phyloP scores from a whole-genome alignment of 2,329 filamentous ascomycete genomes.

The Botrytis deweyae region DNA sequence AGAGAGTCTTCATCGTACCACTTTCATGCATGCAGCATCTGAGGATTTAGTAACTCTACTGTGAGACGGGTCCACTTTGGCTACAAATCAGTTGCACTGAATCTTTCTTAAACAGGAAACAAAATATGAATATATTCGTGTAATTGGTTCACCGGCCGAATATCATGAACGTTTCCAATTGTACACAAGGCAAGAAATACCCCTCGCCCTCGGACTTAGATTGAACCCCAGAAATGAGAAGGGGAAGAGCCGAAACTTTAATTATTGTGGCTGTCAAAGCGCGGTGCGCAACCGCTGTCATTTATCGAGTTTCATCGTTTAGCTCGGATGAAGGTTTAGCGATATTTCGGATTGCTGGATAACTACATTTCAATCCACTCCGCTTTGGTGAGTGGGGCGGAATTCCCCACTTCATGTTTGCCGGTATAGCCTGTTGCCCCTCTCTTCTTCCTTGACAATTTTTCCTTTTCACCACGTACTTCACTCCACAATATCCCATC shows the following conservation, averaged over 20 bases:
- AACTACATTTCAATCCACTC: neutral
- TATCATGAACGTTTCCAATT: neutral
- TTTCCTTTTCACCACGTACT: neutral
- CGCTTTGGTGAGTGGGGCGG: neutral
- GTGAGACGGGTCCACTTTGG: neutral
- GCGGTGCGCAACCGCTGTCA: slow-evolving; percentile 13
- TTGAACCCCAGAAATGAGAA: neutral
- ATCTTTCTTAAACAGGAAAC: neutral
- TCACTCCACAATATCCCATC: neutral
- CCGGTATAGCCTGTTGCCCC: neutral
- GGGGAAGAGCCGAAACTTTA: neutral
- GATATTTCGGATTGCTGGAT: neutral
- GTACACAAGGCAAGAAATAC: neutral
- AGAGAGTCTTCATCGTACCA: neutral
- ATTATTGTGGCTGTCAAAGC: slow-evolving; percentile 1
- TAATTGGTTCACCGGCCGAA: neutral
- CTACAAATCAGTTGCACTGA: neutral
- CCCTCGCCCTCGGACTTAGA: neutral
- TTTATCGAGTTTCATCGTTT: neutral
- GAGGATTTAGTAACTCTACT: neutral
- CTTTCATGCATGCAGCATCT: neutral
- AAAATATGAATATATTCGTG: neutral
- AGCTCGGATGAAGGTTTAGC: neutral
- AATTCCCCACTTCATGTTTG: neutral
- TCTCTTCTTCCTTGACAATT: slow-evolving; percentile 10